Evolutionary conservation across 2,329 filamentous ascomycete genomes (phyloP).

Genomic region (Trichoderma atroviride): DNA sequence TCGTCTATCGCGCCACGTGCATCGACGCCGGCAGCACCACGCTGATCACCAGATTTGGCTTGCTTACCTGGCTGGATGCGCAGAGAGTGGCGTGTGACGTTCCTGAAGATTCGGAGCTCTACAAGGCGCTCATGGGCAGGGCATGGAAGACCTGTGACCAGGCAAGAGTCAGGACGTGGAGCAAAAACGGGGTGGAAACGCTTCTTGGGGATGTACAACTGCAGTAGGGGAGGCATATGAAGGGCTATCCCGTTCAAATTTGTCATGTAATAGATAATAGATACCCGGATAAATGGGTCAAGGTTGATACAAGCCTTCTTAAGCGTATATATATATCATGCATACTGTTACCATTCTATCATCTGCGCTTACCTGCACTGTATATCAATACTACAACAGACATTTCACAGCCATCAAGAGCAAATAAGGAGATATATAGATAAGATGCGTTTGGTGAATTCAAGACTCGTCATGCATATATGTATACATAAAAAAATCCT

Average conservation of each 20-base stretch:
- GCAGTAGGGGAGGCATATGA: constrained; percentile 27
- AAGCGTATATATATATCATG: background rate
- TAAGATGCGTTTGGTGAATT: background rate
- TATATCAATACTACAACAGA: background rate
- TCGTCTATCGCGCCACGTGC: constrained; percentile 68
- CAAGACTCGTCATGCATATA: background rate
- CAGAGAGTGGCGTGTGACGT: constrained; percentile 51
- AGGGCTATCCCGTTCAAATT: background rate
- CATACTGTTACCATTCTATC: background rate
- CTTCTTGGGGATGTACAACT: constrained; percentile 31
- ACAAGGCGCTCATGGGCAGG: constrained; percentile 58
- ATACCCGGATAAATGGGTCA: background rate
- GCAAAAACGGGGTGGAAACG: constrained; percentile 50
- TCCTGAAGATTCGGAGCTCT: constrained; percentile 50
- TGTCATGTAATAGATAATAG: constrained; percentile 1
- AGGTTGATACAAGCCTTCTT: background rate
- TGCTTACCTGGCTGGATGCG: constrained; percentile 73
- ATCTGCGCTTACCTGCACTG: background rate
- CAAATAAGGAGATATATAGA: background rate
- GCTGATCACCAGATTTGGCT: constrained; percentile 75
- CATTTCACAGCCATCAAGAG: background rate
- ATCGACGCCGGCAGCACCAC: constrained; percentile 76
- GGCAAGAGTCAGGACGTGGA: constrained; percentile 69
- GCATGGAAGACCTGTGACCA: constrained; percentile 68
- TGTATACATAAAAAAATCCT: background rate